Conservation (phyloP, 306 rosid genomes). For the Astragalus membranaceus region DNA sequence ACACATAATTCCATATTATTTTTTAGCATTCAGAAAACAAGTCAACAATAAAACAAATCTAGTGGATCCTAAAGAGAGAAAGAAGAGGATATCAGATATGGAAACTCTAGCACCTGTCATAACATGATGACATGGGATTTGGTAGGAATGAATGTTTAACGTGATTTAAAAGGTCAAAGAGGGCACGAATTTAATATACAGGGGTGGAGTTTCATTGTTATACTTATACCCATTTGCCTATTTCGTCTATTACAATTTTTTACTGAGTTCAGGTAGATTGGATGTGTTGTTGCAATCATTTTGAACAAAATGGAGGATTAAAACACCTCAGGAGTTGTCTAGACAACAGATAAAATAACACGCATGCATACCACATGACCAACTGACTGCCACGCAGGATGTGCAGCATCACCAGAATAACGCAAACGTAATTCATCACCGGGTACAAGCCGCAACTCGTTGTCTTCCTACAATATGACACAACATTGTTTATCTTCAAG, state of each 20-base stretch:
- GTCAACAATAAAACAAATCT: background rate
- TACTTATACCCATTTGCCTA: background rate
- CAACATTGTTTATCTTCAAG: constrained; percentile 1
- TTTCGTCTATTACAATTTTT: background rate
- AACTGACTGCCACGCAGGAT: constrained; percentile 99
- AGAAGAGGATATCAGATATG: background rate
- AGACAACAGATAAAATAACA: background rate
- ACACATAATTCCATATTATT: background rate
- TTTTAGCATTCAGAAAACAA: background rate
- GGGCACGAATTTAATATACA: background rate
- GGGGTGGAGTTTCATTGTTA: no score
- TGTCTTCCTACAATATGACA: constrained; percentile 73
- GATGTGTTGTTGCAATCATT: no score
- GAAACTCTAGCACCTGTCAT: background rate
- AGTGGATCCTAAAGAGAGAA: background rate
- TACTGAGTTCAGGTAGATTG: background rate
- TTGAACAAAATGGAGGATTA: background rate
- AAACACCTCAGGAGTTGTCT: background rate
- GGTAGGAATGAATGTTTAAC: background rate
- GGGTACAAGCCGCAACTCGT: constrained; percentile 96
- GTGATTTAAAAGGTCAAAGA: background rate
- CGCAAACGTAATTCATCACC: constrained; percentile 97
- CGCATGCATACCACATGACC: constrained; percentile 83
- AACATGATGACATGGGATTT: background rate
- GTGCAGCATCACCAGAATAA: constrained; percentile 99